These are phyloP conservation scores for Canariomyces notabilis DNA, from an alignment of 2,329 filamentous ascomycete species.

Conservation along the genomic window DNA sequence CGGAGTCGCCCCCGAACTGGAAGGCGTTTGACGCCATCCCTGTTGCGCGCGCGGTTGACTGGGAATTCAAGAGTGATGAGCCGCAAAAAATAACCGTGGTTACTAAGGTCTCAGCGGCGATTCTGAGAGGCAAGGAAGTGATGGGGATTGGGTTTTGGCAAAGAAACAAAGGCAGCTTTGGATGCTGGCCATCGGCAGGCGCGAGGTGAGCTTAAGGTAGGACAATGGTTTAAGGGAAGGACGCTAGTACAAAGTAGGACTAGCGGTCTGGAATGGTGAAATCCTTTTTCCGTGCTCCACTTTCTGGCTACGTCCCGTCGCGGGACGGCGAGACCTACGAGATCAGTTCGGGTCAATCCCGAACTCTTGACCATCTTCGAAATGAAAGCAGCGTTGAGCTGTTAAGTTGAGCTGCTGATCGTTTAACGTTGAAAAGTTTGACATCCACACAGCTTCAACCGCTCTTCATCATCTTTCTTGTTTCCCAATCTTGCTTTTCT, in stretches of 20 bases:
- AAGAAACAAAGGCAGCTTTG: conserved; percentile 10
- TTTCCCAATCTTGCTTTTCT: too few species aligned
- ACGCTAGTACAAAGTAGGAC: background rate
- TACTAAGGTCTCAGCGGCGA: background rate
- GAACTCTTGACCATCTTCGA: too few species aligned
- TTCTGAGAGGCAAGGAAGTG: background rate
- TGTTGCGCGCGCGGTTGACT: conserved; percentile 1
- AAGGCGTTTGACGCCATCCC: conserved; percentile 46
- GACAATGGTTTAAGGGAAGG: background rate
- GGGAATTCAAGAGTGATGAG: background rate
- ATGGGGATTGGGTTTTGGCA: background rate
- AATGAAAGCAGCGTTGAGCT: too few species aligned
- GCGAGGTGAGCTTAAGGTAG: conserved; percentile 4
- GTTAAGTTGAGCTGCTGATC: too few species aligned
- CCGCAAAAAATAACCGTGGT: background rate
- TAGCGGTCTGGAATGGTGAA: background rate
- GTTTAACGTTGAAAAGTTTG: too few species aligned
- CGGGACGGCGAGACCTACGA: too few species aligned
- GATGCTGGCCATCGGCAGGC: conserved; percentile 1
- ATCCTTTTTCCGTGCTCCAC: too few species aligned
- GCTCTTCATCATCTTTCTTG: too few species aligned
- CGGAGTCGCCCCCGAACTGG: conserved; percentile 55
- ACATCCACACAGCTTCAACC: too few species aligned
- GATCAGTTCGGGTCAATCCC: too few species aligned
- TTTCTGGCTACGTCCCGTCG: too few species aligned